Base-by-base conservation (phyloP, 169 alveolate genomes). In the Plasmodium berghei region DNA sequence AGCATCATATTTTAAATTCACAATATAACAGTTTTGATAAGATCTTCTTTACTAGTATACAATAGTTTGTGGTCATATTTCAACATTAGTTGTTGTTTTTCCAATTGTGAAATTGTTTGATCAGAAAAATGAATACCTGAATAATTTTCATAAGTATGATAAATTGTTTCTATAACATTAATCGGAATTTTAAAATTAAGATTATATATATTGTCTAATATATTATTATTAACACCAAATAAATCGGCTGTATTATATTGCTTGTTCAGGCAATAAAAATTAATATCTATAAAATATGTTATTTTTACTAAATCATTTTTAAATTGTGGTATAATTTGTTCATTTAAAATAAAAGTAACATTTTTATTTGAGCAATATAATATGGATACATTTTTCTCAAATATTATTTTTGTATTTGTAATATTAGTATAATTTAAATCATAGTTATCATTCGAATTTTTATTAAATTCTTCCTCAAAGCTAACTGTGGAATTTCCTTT, bases 291-390 rank as follows among this genome's bases (percentile, higher is more conserved):
- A 14, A 73, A 62, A 62, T 73, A 73, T n/a, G 34, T 63, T 16
- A 73, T 62, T 26, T 49, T 58, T 48, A 73, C 49, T 0, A 62
- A 16, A 34, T 73, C 69, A 58, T 58, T 73, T 42, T 16, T 1
- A 26, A 73, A 73, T 34, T 71, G 10, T 16, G 87, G 87, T 34
- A 73, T 48, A 1, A 73, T 48, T 5, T 42, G 72, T 16, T 73
- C 87, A 5, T 62, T 62, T 8, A 73, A 62, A 42, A 58, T 64
- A 40, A 73, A 42, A 26, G 16, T 49, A 9, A 73, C 48, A 59
- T 73, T 73, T 62, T 73, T 73, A 40, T 56, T 14, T 6, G 64
- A 73, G n/a, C 87, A 73, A 16, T 28, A 49, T 20, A 73, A n/a
- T 3, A 72, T 73, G 18, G 69, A 28, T 9, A 73, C 20, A 73